These are phyloP conservation scores for Diphasiastrum complanatum DNA, from an alignment of 83 land plant species.

Conservation along the genomic window DNA sequence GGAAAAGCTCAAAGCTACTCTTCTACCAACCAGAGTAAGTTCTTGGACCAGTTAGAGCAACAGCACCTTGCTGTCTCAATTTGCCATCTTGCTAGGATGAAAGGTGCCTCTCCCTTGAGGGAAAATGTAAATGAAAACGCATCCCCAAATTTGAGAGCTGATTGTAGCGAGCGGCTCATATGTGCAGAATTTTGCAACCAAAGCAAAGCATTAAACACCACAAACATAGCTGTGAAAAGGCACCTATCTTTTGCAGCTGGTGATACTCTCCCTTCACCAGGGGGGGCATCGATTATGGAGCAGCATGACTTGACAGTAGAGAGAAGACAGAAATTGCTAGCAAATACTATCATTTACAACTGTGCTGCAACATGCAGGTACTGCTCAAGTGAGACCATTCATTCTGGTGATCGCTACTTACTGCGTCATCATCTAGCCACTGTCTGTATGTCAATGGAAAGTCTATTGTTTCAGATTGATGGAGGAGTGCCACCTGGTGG, in stretches of 20 bases:
- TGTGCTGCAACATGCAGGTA: constrained; percentile 13
- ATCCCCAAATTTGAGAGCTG: too few relatives aligned
- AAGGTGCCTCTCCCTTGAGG: too few relatives aligned
- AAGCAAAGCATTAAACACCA: too few relatives aligned
- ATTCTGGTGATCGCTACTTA: constrained; percentile 11
- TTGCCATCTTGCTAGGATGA: too few relatives aligned
- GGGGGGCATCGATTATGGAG: too few relatives aligned
- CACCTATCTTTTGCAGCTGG: too few relatives aligned
- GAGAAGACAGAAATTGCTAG: neutral
- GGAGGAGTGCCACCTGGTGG: constrained; percentile 25
- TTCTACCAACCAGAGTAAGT: neutral
- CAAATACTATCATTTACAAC: constrained; percentile 4
- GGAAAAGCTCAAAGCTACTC: neutral
- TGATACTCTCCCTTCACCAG: too few relatives aligned
- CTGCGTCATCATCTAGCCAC: constrained; percentile 33
- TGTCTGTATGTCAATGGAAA: constrained; percentile 25
- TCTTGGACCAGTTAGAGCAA: neutral
- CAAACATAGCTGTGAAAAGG: too few relatives aligned
- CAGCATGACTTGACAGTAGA: too few relatives aligned
- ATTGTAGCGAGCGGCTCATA: too few relatives aligned
- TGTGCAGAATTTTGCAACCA: too few relatives aligned
- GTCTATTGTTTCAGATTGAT: constrained; percentile 1
- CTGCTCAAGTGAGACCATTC: constrained; percentile 10
- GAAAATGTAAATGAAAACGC: too few relatives aligned
- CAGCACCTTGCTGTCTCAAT: neutral